Evolutionary conservation across 2,329 filamentous ascomycete genomes (phyloP).

Genomic region (Pseudopithomyces chartarum): DNA sequence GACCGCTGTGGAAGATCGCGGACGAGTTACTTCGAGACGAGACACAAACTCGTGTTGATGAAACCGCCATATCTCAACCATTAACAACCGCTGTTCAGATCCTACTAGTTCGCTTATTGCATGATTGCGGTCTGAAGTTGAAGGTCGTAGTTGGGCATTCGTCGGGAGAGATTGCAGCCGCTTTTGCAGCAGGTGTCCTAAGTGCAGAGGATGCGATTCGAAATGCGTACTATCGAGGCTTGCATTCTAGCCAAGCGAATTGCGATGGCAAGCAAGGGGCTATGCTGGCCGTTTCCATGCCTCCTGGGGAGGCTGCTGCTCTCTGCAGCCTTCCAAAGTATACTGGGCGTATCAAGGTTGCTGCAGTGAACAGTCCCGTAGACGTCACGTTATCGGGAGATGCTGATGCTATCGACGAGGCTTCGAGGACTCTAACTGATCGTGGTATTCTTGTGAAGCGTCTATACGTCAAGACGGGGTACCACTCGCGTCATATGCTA

Average conservation of each 20-base stretch:
- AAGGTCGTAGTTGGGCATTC: slow-evolving; percentile 50
- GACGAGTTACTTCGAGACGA: slow-evolving; percentile 15
- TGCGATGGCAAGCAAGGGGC: slow-evolving; percentile 27
- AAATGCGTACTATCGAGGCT: slow-evolving; percentile 40
- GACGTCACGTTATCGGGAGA: slow-evolving; percentile 1
- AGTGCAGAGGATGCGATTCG: slow-evolving; percentile 42
- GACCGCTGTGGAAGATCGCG: slow-evolving; percentile 16
- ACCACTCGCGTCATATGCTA: slow-evolving; percentile 28
- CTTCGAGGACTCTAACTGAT: not conserved
- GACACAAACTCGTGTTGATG: slow-evolving; percentile 11
- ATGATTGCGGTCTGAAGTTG: slow-evolving; percentile 33
- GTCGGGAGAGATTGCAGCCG: slow-evolving; percentile 49
- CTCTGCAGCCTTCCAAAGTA: slow-evolving; percentile 35
- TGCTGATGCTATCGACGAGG: slow-evolving; percentile 2
- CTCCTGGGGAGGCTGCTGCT: slow-evolving; percentile 11
- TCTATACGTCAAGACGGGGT: slow-evolving; percentile 22
- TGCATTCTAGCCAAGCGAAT: slow-evolving; percentile 35
- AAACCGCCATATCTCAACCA: slow-evolving; percentile 30
- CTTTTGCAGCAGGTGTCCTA: slow-evolving; percentile 41
- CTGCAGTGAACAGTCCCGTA: slow-evolving; percentile 22
- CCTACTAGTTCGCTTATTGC: slow-evolving; percentile 36
- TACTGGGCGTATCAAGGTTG: slow-evolving; percentile 23
- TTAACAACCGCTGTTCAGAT: slow-evolving; percentile 46
- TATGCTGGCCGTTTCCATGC: slow-evolving; percentile 36
- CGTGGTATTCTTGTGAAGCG: not conserved